A percentile compares a stretch with the other conserved stretches of the same genome.
phyloP scores from a whole-genome alignment of 352 stramenopile genomes.

The Globisporangium parvum region DNA sequence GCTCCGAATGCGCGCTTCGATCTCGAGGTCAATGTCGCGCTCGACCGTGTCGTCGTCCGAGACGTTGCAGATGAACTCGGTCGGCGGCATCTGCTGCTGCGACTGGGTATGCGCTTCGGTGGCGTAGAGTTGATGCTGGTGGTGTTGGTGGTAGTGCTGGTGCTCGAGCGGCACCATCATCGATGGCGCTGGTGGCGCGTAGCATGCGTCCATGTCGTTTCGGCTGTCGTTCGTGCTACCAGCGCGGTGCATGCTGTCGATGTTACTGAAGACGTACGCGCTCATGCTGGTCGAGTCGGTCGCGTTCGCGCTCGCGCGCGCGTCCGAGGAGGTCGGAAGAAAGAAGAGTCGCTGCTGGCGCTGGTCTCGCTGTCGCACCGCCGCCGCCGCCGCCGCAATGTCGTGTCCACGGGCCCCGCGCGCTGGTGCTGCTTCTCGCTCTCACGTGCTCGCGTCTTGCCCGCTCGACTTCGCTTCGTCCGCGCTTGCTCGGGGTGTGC shows the following conservation, averaged over 20 bases:
- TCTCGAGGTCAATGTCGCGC: slow-evolving; percentile 68
- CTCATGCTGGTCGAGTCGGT: slow-evolving; percentile 8
- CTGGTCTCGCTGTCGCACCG: not conserved
- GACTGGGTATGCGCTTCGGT: too few relatives aligned
- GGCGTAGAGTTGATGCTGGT: slow-evolving; percentile 3
- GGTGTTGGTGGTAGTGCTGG: slow-evolving; percentile 1
- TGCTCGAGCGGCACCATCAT: slow-evolving; percentile 10
- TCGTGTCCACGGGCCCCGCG: not conserved
- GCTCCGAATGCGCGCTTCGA: slow-evolving; percentile 46
- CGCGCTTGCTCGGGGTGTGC: not conserved
- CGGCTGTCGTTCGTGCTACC: not conserved
- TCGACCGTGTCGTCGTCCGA: slow-evolving; percentile 61
- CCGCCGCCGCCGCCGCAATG: not conserved
- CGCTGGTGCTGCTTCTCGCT: not conserved
- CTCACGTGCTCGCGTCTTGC: not conserved
- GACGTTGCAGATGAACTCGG: slow-evolving; percentile 40
- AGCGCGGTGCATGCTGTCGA: slow-evolving; percentile 2
- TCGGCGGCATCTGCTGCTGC: slow-evolving; percentile 8
- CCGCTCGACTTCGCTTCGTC: not conserved
- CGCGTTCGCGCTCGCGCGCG: not conserved
- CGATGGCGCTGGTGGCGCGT: not conserved
- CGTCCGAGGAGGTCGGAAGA: slow-evolving; percentile 11
- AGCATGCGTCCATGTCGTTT: not conserved
- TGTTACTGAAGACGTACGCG: slow-evolving; percentile 17
- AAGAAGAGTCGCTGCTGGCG: slow-evolving; percentile 9